Evolutionary conservation across 2,329 filamentous ascomycete species (phyloP).

Genomic region (Metarhizium album): DNA sequence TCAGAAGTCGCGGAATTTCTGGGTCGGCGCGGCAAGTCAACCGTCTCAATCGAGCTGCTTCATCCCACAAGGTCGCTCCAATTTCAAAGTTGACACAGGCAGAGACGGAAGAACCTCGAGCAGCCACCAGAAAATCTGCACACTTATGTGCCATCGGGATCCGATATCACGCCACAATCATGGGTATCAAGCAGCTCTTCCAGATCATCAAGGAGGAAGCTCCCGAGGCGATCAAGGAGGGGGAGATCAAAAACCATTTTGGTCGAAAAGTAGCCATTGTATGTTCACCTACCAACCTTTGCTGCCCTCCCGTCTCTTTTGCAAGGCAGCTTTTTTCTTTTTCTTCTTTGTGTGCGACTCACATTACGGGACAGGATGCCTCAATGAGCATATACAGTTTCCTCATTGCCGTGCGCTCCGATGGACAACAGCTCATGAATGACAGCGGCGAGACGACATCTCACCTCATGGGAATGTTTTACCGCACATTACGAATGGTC

Average conservation of each 20-base stretch:
- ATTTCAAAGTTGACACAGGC: neutral
- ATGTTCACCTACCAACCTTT: slow-evolving; percentile 30
- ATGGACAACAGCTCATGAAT: slow-evolving; percentile 91
- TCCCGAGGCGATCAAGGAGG: slow-evolving; percentile 89
- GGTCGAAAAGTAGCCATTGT: slow-evolving; percentile 97
- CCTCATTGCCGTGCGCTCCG: slow-evolving; percentile 91
- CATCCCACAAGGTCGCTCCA: neutral
- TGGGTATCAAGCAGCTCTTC: slow-evolving; percentile 65
- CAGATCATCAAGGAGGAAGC: slow-evolving; percentile 83
- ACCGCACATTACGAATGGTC: slow-evolving; percentile 93
- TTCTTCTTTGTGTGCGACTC: neutral
- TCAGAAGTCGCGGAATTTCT: neutral
- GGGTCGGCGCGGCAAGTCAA: neutral
- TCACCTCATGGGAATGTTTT: slow-evolving; percentile 99
- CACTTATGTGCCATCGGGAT: neutral
- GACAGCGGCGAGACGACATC: slow-evolving; percentile 95
- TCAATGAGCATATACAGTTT: slow-evolving; percentile 99
- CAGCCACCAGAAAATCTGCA: neutral
- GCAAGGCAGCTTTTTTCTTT: neutral
- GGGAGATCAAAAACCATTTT: slow-evolving; percentile 98
- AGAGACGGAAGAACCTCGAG: too few relatives aligned
- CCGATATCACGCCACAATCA: slow-evolving; percentile 20
- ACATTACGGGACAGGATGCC: slow-evolving; percentile 21
- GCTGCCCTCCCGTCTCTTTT: too few relatives aligned
- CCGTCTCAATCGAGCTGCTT: too few relatives aligned